Base-by-base conservation (phyloP, 179 eudicot species). In the Silene noctiflora region DNA sequence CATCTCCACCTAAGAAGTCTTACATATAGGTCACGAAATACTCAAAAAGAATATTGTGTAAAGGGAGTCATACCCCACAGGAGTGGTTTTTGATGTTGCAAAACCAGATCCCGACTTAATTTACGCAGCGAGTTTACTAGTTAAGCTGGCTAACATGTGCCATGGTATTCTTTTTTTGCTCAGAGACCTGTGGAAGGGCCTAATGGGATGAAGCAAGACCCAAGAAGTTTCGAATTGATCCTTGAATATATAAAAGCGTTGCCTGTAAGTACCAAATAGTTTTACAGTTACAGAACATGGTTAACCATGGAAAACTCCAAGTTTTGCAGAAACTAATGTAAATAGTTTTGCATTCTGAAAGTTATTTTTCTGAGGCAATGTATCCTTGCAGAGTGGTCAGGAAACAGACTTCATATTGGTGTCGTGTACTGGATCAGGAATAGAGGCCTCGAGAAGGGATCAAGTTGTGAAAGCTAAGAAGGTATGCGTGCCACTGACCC, bases 321-420 rank as follows among this genome's bases (percentile, higher is more conserved):
- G 35, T 62, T 62, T 27, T 13, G 25, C 33, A 16, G 1, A 14
- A 35, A 35, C 6, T 29, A 17, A 66, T 66, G 35, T 14, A 66
- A 31, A 12, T 29, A 31, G 69, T 31, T 66, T 29, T 16, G 25
- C 4, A 63, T 78, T 78, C 77, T 58, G 10, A 59, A 22, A 46
- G 19, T 39, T 2, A 21, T 22, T 19, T 71, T 27, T 53, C 56
- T 68, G 17, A 74, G 33, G 6, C 22, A 53, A 62, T 44, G 48
- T 69, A 63, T 78, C 4, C n/a, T 82, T 87, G 77, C 91, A 94
- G 98, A 89, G 90, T 69, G 98, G 97, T 74, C 96, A 91, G 88
- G 98, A 94, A 85, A 94, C 98, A 72, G 98, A 94, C 80, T 91
- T 94, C 79, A 87, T 94, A 80, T 85, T 94, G 78, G 97, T 94